A percentile compares a stretch with the other conserved stretches of the same genome.
phyloP scores from a whole-genome alignment of 2,329 filamentous ascomycete genomes.

The Fusarium udum region DNA sequence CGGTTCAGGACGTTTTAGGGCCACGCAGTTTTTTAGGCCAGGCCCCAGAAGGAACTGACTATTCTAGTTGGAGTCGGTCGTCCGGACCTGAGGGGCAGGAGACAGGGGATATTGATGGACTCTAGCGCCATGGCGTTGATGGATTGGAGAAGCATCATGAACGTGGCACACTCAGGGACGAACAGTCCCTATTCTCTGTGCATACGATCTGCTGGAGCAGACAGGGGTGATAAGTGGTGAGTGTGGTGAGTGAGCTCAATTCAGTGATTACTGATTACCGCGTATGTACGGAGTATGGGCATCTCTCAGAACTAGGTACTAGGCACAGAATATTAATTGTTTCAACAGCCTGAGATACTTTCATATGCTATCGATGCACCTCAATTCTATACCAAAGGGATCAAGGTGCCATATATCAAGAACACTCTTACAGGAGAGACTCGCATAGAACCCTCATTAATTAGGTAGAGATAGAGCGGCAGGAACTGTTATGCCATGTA shows the following conservation, averaged over 20 bases:
- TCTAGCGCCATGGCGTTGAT: constrained; percentile 38
- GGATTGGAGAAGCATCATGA: constrained; percentile 22
- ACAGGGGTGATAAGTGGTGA: not conserved
- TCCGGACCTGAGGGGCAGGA: constrained; percentile 3
- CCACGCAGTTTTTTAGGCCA: constrained; percentile 12
- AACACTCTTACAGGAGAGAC: not conserved
- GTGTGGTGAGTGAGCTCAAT: not conserved
- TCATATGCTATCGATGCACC: not conserved
- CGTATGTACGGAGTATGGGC: not conserved
- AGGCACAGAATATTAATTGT: not conserved
- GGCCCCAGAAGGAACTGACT: not conserved
- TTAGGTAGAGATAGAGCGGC: not conserved
- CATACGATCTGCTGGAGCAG: not conserved
- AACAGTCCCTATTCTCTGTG: not conserved
- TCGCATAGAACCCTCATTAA: not conserved
- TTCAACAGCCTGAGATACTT: not conserved
- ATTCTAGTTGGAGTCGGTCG: constrained; percentile 3
- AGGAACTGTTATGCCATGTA: not conserved
- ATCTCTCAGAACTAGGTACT: not conserved
- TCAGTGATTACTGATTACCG: not conserved
- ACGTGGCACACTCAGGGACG: constrained; percentile 39
- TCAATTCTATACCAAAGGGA: not conserved
- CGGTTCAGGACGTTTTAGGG: constrained; percentile 26
- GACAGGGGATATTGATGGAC: constrained; percentile 20
- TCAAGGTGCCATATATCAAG: not conserved